Conservation (phyloP, 192 early-diverging fungal genomes). For the Gryganskiella cystojenkinii region DNA sequence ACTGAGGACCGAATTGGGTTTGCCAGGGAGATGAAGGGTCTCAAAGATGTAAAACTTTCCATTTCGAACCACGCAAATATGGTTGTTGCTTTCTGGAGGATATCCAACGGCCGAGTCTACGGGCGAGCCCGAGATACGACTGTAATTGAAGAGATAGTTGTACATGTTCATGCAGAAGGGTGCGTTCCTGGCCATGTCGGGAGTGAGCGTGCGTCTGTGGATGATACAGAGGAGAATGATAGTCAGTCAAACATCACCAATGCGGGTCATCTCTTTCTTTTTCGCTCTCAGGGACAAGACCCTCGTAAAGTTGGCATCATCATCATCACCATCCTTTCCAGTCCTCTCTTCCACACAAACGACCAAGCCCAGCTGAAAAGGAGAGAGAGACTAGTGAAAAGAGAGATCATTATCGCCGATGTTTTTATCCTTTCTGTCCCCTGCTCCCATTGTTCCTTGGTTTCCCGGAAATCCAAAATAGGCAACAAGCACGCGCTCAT, state of each 20-base stretch:
- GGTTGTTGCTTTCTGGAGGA: slow-evolving; percentile 70
- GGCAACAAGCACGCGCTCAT: slow-evolving; percentile 30
- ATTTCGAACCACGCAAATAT: slow-evolving; percentile 78
- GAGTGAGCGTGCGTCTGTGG: slow-evolving; percentile 72
- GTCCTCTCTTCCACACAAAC: slow-evolving; percentile 58
- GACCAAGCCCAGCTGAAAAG: too few species aligned
- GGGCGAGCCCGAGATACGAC: slow-evolving; percentile 75
- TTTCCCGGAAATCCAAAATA: slow-evolving; percentile 56
- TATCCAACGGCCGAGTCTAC: slow-evolving; percentile 75
- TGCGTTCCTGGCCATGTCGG: slow-evolving; percentile 74
- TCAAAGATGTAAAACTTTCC: slow-evolving; percentile 84
- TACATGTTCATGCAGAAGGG: slow-evolving; percentile 89
- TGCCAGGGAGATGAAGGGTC: slow-evolving; percentile 56
- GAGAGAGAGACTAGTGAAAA: too few species aligned
- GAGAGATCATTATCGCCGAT: too few species aligned
- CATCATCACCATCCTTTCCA: not conserved
- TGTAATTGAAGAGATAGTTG: slow-evolving; percentile 84
- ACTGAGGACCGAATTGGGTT: slow-evolving; percentile 50
- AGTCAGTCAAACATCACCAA: not conserved
- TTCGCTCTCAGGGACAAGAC: not conserved
- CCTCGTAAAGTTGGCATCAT: not conserved
- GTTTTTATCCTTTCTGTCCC: slow-evolving; percentile 62
- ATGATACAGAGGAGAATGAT: slow-evolving; percentile 56
- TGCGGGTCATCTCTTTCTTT: not conserved
- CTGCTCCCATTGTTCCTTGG: slow-evolving; percentile 55